These are phyloP conservation scores for Colletotrichum spinosum DNA, from an alignment of 2,329 filamentous ascomycete species.

Conservation along the genomic window DNA sequence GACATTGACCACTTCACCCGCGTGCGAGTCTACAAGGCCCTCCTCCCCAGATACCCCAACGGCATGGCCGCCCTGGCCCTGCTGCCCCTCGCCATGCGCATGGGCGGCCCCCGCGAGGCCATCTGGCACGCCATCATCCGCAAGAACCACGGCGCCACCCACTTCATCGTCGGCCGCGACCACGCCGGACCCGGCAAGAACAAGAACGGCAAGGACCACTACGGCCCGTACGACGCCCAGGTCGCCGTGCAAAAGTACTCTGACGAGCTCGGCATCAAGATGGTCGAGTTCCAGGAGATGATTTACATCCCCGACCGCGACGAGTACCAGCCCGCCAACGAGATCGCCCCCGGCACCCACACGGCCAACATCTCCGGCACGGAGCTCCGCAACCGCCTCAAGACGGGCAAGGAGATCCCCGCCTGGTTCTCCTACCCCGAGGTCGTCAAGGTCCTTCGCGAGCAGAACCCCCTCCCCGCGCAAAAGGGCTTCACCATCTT, in stretches of 20 bases:
- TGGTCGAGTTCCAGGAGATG: slow-evolving; percentile 99
- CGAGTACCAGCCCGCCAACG: slow-evolving; percentile 93
- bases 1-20: slow-evolving; percentile 99
- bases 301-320: slow-evolving; percentile 97
- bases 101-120: slow-evolving; percentile 97
- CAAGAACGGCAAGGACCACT: slow-evolving; percentile 96
- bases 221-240: slow-evolving; percentile 98
- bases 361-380: slow-evolving; percentile 90
- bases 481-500: slow-evolving; percentile 98
- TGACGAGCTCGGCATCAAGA: slow-evolving; percentile 96
- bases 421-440: slow-evolving; percentile 99
- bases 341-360: slow-evolving; percentile 85
- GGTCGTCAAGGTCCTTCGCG: slow-evolving; percentile 94
- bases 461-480: slow-evolving; percentile 92
- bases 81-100: slow-evolving; percentile 96
- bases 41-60: slow-evolving; percentile 96
- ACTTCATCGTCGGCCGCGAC: slow-evolving; percentile 99
- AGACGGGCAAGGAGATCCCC: slow-evolving; percentile 93
- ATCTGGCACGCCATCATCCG: slow-evolving; percentile 99
- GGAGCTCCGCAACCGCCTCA: slow-evolving; percentile 91
- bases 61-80: slow-evolving; percentile 98
- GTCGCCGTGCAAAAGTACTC: slow-evolving; percentile 96
- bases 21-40: slow-evolving; percentile 97
- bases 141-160: slow-evolving; percentile 98
- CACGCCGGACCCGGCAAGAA: slow-evolving; percentile 99